Percentiles rank a stretch among this genome's conserved stretches.
These are phyloP conservation scores for Colletotrichum euphorbiae DNA, from an alignment of 2,329 filamentous ascomycete genomes.

Conservation along the genomic window DNA sequence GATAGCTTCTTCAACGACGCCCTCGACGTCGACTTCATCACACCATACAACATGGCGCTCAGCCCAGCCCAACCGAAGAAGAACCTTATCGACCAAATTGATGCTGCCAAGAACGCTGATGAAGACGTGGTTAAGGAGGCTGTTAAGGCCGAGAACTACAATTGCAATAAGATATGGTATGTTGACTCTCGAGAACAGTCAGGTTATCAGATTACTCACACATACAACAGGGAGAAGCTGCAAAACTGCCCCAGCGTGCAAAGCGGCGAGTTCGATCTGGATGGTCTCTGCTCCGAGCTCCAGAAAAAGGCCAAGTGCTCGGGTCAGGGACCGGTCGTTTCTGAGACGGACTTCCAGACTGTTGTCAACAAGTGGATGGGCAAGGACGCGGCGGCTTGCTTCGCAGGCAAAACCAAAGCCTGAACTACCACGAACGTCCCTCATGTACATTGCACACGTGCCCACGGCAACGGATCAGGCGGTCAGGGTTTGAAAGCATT, in stretches of 20 bases:
- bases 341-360: conserved; percentile 87
- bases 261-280: conserved; percentile 91
- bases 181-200: conserved; percentile 46
- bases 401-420: conserved; percentile 46
- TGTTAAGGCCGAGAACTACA: conserved; percentile 68
- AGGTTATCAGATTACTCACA: conserved; percentile 54
- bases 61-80: conserved; percentile 66
- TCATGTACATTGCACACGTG: conserved; percentile 33
- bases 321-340: conserved; percentile 88
- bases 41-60: conserved; percentile 78
- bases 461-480: conserved; percentile 18
- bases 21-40: conserved; percentile 83
- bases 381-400: conserved; percentile 50
- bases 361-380: conserved; percentile 76
- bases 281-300: conserved; percentile 90
- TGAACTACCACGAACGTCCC: conserved; percentile 2
- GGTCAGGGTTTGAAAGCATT: conserved; percentile 31
- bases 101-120: conserved; percentile 77
- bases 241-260: conserved; percentile 89
- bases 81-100: conserved; percentile 82
- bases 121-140: conserved; percentile 67
- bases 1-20: conserved; percentile 79
- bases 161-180: conserved; percentile 94
- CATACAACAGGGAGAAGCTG: conserved; percentile 80
- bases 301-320: conserved; percentile 97